Evolutionary conservation across 83 land plant genomes (phyloP).

Genomic region (Thuja plicata): DNA sequence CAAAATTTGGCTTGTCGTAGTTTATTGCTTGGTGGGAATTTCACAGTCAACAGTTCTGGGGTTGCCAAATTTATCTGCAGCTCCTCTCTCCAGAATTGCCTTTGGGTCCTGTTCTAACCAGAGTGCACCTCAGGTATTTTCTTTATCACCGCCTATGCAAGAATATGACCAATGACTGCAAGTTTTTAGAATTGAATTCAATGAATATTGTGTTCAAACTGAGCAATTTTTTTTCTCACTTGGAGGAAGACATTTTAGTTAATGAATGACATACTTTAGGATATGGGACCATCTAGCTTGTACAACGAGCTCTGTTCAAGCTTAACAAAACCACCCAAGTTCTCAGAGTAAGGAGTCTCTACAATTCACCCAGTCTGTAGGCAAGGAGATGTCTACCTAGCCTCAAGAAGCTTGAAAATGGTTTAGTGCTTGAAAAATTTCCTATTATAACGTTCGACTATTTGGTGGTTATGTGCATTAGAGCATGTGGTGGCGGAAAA

Average conservation of each 20-base stretch:
- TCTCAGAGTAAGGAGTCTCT: neutral
- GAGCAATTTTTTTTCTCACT: neutral
- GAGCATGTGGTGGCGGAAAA: neutral
- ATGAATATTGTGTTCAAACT: neutral
- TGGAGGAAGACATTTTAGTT: neutral
- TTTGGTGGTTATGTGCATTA: neutral
- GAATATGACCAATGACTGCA: neutral
- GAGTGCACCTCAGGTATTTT: conserved; percentile 67
- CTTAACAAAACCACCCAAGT: neutral
- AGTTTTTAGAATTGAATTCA: neutral
- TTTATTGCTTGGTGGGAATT: neutral
- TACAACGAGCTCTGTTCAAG: neutral
- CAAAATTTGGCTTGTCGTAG: neutral
- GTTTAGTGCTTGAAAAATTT: neutral
- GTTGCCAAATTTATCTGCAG: neutral
- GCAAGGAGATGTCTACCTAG: neutral
- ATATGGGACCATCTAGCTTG: neutral
- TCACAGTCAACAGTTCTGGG: neutral
- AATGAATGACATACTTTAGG: neutral
- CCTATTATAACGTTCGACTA: neutral
- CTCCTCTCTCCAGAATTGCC: conserved; percentile 57
- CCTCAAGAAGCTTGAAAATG: neutral
- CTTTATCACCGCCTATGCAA: neutral
- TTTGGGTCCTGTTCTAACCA: conserved; percentile 87
- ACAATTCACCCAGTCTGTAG: neutral